phyloP scores from a whole-genome alignment of 2,329 filamentous ascomycete genomes.

The Aspergillus sclerotialis region DNA sequence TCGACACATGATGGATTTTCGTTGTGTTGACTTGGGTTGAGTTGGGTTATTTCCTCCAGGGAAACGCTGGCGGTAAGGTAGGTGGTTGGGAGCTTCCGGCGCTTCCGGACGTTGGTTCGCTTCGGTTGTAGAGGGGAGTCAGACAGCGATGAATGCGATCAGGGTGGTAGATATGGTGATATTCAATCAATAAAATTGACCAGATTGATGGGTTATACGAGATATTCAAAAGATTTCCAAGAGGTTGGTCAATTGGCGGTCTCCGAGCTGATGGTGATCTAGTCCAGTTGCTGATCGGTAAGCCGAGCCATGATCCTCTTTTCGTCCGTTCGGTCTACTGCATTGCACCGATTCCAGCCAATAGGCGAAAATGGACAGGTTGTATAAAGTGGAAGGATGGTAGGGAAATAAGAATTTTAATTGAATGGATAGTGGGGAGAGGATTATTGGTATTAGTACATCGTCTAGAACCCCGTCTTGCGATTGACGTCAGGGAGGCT shows the following conservation, averaged over 20 bases:
- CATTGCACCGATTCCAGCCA: slow-evolving; percentile 1
- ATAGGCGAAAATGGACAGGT: neutral
- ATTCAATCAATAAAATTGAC: neutral
- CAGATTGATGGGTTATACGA: no score
- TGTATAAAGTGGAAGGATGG: neutral
- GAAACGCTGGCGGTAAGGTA: no score
- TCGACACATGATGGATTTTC: slow-evolving; percentile 30
- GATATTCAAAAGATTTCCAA: no score
- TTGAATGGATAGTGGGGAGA: neutral
- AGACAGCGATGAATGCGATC: neutral
- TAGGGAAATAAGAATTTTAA: slow-evolving; percentile 1
- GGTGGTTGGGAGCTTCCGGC: neutral
- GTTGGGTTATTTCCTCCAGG: no score
- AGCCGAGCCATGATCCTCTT: neutral
- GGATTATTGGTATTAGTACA: neutral
- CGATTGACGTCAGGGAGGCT: neutral
- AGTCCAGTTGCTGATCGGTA: neutral
- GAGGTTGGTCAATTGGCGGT: no score
- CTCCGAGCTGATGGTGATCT: neutral
- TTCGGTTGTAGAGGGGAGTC: neutral
- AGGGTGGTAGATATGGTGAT: neutral
- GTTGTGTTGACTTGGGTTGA: no score
- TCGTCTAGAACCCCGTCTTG: no score
- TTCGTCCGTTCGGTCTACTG: slow-evolving; percentile 1
- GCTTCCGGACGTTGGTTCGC: neutral